Percentiles rank a stretch among this genome's conserved stretches.
Conservation (phyloP, 2,329 filamentous ascomycete species). For the Ceratocystis lukuohia region DNA sequence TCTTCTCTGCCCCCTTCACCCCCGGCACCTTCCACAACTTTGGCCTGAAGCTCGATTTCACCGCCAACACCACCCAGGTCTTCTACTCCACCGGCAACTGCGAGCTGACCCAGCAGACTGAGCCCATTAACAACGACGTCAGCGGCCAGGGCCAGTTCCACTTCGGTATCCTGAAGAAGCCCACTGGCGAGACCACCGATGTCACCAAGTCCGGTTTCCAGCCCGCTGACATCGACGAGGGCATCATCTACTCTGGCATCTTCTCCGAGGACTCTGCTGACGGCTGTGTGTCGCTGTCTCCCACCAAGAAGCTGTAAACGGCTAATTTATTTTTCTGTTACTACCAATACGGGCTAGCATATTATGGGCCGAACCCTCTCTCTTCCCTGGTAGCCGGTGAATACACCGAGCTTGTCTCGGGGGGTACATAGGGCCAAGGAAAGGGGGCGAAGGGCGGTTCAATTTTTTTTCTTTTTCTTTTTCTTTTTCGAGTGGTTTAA, state of each 20-base stretch:
- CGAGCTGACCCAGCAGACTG: constrained; percentile 35
- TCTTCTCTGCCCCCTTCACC: constrained; percentile 41
- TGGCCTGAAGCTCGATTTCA: constrained; percentile 44
- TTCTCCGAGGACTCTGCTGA: constrained; percentile 38
- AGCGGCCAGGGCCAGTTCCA: constrained; percentile 34
- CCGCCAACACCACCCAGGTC: constrained; percentile 40
- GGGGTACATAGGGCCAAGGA: no score
- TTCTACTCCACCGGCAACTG: constrained; percentile 40
- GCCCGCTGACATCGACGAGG: constrained; percentile 36
- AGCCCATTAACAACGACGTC: constrained; percentile 30
- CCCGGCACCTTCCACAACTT: constrained; percentile 47
- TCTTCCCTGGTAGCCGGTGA: not conserved
- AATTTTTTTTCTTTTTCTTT: not conserved
- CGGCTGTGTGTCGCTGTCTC: constrained; percentile 29
- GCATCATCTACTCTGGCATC: constrained; percentile 38
- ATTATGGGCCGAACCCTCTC: not conserved
- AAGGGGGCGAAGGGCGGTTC: not conserved
- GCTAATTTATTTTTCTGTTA: not conserved
- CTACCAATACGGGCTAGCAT: not conserved
- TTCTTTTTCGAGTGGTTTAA: not conserved
- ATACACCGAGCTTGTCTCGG: not conserved
- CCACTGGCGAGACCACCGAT: constrained; percentile 33
- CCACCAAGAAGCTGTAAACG: constrained; percentile 16
- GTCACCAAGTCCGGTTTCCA: constrained; percentile 37
- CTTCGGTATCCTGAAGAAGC: constrained; percentile 50